Evolutionary conservation across 257 asterid genomes (phyloP).

Genomic region (Osmanthus fragrans): DNA sequence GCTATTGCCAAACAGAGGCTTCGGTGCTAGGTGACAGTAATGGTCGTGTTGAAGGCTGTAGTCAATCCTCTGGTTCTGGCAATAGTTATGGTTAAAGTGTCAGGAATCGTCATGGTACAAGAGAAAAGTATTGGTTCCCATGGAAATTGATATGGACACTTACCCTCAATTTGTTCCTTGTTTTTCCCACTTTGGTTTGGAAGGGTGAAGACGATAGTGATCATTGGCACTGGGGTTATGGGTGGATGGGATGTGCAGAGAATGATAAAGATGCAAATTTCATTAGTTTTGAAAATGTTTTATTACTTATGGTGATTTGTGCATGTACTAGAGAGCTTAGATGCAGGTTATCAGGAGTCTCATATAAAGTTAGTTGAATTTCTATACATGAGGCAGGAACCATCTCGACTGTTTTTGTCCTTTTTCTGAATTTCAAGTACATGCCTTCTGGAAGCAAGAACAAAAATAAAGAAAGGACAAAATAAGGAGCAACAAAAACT

Average conservation of each 20-base stretch:
- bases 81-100: not conserved
- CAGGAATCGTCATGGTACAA: not conserved
- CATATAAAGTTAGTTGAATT: not conserved
- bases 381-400: not conserved
- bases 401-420: not conserved
- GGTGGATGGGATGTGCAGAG: not conserved
- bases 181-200: not conserved
- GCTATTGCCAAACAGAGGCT: not conserved
- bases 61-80: not conserved
- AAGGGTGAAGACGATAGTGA: not conserved
- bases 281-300: not conserved
- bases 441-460: not conserved
- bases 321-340: not conserved
- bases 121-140: not conserved
- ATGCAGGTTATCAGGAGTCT: not conserved
- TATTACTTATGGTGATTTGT: not conserved
- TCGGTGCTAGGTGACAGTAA: not conserved
- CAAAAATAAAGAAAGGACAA: not conserved
- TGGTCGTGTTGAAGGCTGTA: not conserved
- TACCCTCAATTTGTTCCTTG: not conserved
- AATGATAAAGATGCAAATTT: not conserved
- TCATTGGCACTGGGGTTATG: not conserved
- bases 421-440: not conserved
- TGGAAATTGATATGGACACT: not conserved
- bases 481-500: conserved; percentile 6